Conservation (phyloP, 257 asterid genomes). For the Jasminum sambac region DNA sequence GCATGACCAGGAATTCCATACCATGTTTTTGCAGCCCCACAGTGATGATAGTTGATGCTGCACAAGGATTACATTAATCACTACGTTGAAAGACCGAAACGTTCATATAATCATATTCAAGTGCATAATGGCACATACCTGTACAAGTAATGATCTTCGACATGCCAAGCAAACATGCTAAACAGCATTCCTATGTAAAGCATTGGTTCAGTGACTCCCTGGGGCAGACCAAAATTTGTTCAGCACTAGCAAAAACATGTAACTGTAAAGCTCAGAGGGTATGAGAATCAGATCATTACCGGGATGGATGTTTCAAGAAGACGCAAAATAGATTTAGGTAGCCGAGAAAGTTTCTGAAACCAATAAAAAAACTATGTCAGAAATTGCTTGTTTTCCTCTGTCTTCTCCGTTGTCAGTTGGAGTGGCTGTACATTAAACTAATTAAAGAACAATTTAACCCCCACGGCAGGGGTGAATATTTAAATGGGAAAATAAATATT, state of each 20-base stretch:
- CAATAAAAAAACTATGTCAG: slow-evolving; percentile 8
- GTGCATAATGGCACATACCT: slow-evolving; percentile 44
- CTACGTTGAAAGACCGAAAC: slow-evolving; percentile 3
- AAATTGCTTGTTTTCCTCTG: neutral
- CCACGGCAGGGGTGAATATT: neutral
- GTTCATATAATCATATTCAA: neutral
- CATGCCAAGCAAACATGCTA: slow-evolving; percentile 99
- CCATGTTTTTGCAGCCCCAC: slow-evolving; percentile 99
- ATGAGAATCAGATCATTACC: slow-evolving; percentile 42
- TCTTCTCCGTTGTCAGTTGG: neutral
- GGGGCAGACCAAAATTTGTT: slow-evolving; percentile 32
- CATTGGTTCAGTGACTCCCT: slow-evolving; percentile 99
- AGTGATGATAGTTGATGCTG: slow-evolving; percentile 95
- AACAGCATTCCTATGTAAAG: slow-evolving; percentile 96
- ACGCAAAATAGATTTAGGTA: slow-evolving; percentile 81
- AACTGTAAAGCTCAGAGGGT: neutral
- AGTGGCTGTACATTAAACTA: neutral
- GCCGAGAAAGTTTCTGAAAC: slow-evolving; percentile 84
- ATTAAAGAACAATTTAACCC: neutral
- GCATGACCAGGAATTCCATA: slow-evolving; percentile 96
- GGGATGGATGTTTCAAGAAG: slow-evolving; percentile 89
- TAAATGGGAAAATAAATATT: neutral
- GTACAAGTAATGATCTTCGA: slow-evolving; percentile 95
- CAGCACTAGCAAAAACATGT: slow-evolving; percentile 4
- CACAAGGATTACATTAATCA: slow-evolving; percentile 19